Evolutionary conservation across 257 asterid genomes (phyloP).

Genomic region (Forsythia viridissima): DNA sequence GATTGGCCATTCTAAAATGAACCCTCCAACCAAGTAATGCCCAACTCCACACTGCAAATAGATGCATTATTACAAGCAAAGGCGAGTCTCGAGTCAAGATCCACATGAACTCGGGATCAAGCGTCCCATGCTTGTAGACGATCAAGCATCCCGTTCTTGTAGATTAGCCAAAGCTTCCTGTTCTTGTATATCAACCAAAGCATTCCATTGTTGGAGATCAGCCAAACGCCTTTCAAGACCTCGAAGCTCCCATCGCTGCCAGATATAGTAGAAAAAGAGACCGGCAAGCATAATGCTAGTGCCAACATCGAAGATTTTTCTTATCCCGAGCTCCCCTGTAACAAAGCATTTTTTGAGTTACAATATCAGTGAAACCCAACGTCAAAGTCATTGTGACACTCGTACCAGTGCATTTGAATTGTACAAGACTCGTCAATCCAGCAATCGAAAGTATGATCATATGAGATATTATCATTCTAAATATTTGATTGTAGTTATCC

Average conservation of each 20-base stretch:
- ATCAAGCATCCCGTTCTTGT: background rate
- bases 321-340: conserved; percentile 57
- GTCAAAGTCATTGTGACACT: background rate
- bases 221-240: conserved; percentile 43
- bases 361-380: background rate
- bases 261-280: conserved; percentile 32
- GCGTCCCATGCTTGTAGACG: background rate
- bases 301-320: conserved; percentile 41
- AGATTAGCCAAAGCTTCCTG: background rate
- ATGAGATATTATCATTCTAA: background rate
- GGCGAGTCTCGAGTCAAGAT: background rate
- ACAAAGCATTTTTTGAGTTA: background rate
- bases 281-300: conserved; percentile 32
- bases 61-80: no score
- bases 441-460: background rate
- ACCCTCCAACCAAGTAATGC: no score
- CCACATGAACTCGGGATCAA: background rate
- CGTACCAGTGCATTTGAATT: background rate
- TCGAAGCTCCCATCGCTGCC: conserved; percentile 41
- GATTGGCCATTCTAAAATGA: background rate
- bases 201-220: conserved; percentile 18
- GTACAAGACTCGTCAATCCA: background rate
- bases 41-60: no score
- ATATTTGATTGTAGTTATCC: no score
- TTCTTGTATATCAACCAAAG: background rate